These are phyloP conservation scores for Ceratocystis huliohia DNA, from an alignment of 2,329 filamentous ascomycete species.

Conservation along the genomic window DNA sequence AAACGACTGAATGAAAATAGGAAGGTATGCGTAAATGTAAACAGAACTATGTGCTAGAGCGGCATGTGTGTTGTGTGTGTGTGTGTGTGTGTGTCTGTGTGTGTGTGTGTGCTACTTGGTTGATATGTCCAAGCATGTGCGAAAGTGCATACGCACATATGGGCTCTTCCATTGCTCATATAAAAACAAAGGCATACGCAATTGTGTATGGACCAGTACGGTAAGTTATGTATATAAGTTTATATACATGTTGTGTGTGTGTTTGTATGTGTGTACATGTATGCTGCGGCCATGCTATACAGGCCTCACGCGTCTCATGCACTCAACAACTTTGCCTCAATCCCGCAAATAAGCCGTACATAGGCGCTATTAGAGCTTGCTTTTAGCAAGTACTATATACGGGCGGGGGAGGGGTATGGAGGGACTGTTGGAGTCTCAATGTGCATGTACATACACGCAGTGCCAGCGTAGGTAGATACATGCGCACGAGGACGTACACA, in stretches of 20 bases:
- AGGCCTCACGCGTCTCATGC: background rate
- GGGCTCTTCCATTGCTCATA: too few relatives aligned
- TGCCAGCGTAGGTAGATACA: background rate
- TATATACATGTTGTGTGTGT: background rate
- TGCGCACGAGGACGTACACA: background rate
- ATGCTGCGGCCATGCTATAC: background rate
- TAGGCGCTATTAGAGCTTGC: background rate
- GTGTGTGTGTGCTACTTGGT: background rate
- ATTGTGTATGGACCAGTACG: too few relatives aligned
- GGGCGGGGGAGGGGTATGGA: background rate
- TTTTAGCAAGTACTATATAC: background rate
- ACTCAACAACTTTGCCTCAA: background rate
- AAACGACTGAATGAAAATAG: too few relatives aligned
- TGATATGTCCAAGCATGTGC: background rate
- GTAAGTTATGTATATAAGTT: too few relatives aligned
- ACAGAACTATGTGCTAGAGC: background rate
- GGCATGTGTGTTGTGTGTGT: too few relatives aligned
- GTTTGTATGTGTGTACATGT: background rate
- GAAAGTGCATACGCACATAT: too few relatives aligned
- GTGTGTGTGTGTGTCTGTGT: background rate
- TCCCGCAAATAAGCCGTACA: background rate
- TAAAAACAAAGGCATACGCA: too few relatives aligned
- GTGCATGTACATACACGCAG: background rate
- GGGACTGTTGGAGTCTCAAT: background rate
- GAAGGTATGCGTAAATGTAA: too few relatives aligned